Evolutionary conservation across 306 rosid genomes (phyloP).

Genomic region (Quercus parvula): DNA sequence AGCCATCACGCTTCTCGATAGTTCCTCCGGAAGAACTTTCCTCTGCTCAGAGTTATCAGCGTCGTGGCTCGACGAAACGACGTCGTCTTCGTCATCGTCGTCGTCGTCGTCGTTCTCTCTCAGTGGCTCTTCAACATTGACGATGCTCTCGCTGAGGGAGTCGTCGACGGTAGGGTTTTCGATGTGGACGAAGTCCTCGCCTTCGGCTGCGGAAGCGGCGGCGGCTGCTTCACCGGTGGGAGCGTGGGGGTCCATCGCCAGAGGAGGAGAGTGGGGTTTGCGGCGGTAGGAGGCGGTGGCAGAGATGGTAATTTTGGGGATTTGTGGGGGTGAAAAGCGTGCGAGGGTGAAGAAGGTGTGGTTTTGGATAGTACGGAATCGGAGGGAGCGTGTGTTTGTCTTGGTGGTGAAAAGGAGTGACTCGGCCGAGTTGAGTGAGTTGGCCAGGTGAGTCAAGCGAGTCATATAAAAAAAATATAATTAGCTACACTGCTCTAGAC

Average conservation of each 20-base stretch:
- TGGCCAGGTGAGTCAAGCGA: slow-evolving; percentile 34
- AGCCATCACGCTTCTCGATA: slow-evolving; percentile 54
- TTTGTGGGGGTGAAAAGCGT: slow-evolving; percentile 26
- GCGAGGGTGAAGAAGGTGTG: background rate
- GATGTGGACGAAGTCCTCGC: slow-evolving; percentile 74
- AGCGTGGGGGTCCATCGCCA: slow-evolving; percentile 53
- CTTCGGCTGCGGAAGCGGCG: background rate
- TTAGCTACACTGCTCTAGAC: background rate
- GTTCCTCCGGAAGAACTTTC: slow-evolving; percentile 63
- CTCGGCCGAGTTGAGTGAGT: slow-evolving; percentile 42
- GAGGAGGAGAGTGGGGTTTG: slow-evolving; percentile 13
- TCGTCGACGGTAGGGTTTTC: slow-evolving; percentile 62
- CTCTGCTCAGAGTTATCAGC: slow-evolving; percentile 28
- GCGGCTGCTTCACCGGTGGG: slow-evolving; percentile 7
- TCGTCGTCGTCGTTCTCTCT: slow-evolving; percentile 11
- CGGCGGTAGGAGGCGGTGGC: slow-evolving; percentile 8
- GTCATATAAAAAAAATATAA: slow-evolving; percentile 27
- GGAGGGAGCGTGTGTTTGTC: background rate
- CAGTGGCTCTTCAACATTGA: slow-evolving; percentile 53
- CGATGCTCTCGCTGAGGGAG: slow-evolving; percentile 64
- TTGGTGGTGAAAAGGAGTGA: slow-evolving; percentile 7
- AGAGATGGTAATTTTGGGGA: background rate
- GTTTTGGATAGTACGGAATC: background rate
- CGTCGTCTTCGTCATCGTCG: background rate
- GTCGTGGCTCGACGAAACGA: slow-evolving; percentile 14